Conservation (phyloP, 306 rosid genomes). For the Chamaecrista fasciculata region DNA sequence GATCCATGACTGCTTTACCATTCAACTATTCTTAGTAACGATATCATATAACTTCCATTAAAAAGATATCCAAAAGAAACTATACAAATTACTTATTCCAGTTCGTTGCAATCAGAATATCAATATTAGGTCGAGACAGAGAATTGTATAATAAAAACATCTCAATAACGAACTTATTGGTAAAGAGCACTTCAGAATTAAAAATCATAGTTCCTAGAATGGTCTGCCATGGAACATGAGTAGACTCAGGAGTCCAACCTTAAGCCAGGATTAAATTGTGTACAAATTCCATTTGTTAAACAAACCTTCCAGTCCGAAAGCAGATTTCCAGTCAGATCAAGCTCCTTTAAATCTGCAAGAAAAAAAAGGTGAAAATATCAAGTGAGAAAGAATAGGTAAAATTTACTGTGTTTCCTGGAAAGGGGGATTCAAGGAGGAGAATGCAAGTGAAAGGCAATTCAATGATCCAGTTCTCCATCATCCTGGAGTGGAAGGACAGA, state of each 20-base stretch:
- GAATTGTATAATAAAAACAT: not conserved
- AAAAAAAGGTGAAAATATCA: slow-evolving; percentile 20
- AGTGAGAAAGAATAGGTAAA: not conserved
- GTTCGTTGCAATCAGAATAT: not conserved
- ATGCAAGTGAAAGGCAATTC: not conserved
- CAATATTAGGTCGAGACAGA: not conserved
- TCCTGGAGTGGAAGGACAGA: not conserved
- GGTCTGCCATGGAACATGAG: slow-evolving; percentile 14
- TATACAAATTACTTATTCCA: not conserved
- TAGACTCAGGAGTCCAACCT: slow-evolving; percentile 14
- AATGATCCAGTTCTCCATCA: not conserved
- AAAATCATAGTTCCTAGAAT: not conserved
- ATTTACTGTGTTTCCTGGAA: not conserved
- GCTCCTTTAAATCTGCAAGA: slow-evolving; percentile 69
- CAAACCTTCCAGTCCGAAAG: slow-evolving; percentile 88
- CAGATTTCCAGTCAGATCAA: slow-evolving; percentile 89
- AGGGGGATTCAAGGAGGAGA: not conserved
- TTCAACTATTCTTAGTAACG: not conserved
- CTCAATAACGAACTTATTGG: not conserved
- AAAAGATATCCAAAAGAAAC: not conserved
- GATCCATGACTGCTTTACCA: not conserved
- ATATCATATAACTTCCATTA: not conserved
- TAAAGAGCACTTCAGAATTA: not conserved
- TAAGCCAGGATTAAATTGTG: slow-evolving; percentile 3
- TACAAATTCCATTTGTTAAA: slow-evolving; percentile 27